phyloP scores from a whole-genome alignment of 2,329 filamentous ascomycete species.

The Pseudodiploospora longispora region DNA sequence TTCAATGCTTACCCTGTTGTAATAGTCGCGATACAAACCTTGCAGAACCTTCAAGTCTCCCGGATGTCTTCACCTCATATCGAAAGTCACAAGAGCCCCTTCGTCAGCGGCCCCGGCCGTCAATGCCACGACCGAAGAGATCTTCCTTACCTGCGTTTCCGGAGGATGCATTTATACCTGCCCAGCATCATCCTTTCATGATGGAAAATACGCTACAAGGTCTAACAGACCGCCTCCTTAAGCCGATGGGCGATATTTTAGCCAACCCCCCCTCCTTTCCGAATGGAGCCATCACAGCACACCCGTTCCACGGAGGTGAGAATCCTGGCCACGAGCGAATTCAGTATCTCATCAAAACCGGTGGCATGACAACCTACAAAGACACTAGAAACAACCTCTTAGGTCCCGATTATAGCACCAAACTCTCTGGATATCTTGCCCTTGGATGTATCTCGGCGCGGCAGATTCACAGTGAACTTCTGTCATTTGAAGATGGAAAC shows the following conservation, averaged over 20 bases:
- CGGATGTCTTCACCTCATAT: slow-evolving; percentile 69
- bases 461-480: slow-evolving; percentile 60
- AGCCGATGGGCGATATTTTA: slow-evolving; percentile 48
- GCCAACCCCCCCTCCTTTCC: slow-evolving; percentile 45
- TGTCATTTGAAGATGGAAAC: slow-evolving; percentile 60
- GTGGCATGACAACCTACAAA: slow-evolving; percentile 57
- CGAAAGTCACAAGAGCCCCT: slow-evolving; percentile 67
- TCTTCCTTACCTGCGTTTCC: slow-evolving; percentile 50
- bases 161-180: slow-evolving; percentile 38
- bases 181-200: slow-evolving; percentile 53
- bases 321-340: slow-evolving; percentile 50
- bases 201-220: slow-evolving; percentile 49
- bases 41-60: slow-evolving; percentile 48
- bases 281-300: slow-evolving; percentile 45
- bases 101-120: slow-evolving; percentile 51
- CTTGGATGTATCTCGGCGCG: slow-evolving; percentile 66
- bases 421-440: slow-evolving; percentile 65
- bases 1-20: slow-evolving; percentile 11
- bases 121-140: slow-evolving; percentile 44
- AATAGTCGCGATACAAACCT: slow-evolving; percentile 58
- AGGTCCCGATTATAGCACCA: slow-evolving; percentile 65
- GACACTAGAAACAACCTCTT: slow-evolving; percentile 64
- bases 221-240: slow-evolving; percentile 45
- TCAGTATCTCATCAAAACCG: slow-evolving; percentile 50
- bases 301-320: slow-evolving; percentile 64